Base-by-base conservation (phyloP, 2,329 filamentous ascomycete species). In the Colletotrichum sp. region DNA sequence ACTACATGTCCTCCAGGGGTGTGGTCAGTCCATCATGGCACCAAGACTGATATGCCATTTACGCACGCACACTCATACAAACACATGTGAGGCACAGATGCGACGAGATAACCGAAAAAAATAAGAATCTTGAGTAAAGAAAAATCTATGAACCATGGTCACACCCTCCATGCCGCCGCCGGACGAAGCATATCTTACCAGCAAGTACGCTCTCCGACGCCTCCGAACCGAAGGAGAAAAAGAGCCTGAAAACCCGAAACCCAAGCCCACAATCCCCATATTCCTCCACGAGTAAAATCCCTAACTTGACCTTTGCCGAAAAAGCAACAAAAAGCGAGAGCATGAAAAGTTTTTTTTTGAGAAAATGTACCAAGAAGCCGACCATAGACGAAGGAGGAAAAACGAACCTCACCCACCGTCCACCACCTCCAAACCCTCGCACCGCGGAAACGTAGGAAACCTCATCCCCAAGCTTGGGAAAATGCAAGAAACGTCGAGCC, bases 181-280 rank as follows among this genome's bases (percentile, higher is more conserved):
- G 64, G 39, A 44, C 30, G 26, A 73, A 65, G 64, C 73, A 76
- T 73, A 73, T 73, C 68, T 73, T 44, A 68, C 64, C 73, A 73
- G 73, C 64, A 73, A 73, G 70, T 73, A 73, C 73, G 73, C 73
- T 76, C 73, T 76, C 59, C 70, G 73, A 76, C 70, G 70, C 64
- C 70, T 64, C 62, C 34, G 26, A 68, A 64, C 44, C 36, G 63
- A 59, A 62, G 34, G 49, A 49, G 36, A 21, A 59, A 64, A 21
- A 34, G 26, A 26, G n/a, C 32, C 18, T 12, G 9, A 44, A 64
- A 44, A 21, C 5, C 28, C 26, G 12, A 62, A 21, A 26, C n/a
- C 62, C 21, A 34, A 24, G 15, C 28, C 13, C 10, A 10, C 36
- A 26, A 64, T 36, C 21, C 44, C 63, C 36, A 49, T 30, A 21